Evolutionary conservation across 331 rosid genomes (phyloP), one percentile per base, ranked within the genome.

Genomic region (Pyracantha coccinea): DNA sequence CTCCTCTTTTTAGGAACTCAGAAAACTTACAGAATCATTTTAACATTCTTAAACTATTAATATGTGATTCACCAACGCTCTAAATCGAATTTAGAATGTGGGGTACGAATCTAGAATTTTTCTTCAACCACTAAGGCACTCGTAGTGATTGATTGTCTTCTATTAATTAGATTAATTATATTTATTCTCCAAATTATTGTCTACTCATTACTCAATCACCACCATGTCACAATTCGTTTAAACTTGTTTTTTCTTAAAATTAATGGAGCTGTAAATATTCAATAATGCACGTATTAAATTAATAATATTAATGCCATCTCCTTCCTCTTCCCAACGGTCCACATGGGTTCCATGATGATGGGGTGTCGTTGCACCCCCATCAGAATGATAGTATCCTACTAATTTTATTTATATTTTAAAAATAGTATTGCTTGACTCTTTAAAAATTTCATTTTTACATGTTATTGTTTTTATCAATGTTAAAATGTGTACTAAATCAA

Each of bases 81-180:
- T 0, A 38, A 38, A 38, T 38, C 0, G 0, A 38, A 38, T 38
- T 38, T 0, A 38, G 0, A 38, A 38, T 0, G 0, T 38, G 13
- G 2, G 0, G 0, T 2, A 13, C 1, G 1, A 1, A 38, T 38
- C 0, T 9, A 0, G 0, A 38, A 9, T 38, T 9, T 0, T 38
- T 38, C 0, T 1, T 0, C 1, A 38, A 38, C 13, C 0, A 10
- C 0, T 9, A 0, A 10, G 0, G 1, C 44, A 10, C 0, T 0
- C 0, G 1, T 38, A 9, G 1, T 38, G 1, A 38, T 38, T 38
- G 4, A 41, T 0, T 41, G 47, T 41, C 5, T 1, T 41, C 15
- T 41, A 10, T 41, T 41, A 41, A 41, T 41, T 41, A 10, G 47
- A 41, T 41, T 41, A 11, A 41, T 41, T 41, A 41, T 0, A 41